Evolutionary conservation across 805 yeast species (phyloP).

Genomic region (Brettanomyces sp.): DNA sequence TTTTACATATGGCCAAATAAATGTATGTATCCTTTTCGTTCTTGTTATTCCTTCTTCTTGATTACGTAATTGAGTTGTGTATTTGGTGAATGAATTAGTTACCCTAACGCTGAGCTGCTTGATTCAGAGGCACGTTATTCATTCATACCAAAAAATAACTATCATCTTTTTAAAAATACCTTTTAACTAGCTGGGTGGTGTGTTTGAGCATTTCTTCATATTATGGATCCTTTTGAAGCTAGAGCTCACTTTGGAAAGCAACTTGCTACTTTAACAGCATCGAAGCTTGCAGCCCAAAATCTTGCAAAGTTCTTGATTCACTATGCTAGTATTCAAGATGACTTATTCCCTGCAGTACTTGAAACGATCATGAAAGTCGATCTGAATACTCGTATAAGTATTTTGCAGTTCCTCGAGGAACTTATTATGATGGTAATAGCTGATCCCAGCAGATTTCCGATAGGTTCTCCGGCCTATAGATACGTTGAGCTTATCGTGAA

Average conservation of each 20-base stretch:
- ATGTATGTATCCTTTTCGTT: too few species aligned
- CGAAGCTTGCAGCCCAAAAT: conserved; percentile 39
- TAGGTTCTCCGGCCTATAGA: conserved; percentile 5
- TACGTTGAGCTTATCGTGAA: conserved; percentile 14
- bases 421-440: conserved; percentile 28
- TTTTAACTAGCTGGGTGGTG: too few species aligned
- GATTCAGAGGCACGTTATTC: too few species aligned
- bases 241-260: conserved; percentile 65
- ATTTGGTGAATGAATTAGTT: too few species aligned
- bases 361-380: conserved; percentile 47
- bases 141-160: too few species aligned
- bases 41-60: too few species aligned
- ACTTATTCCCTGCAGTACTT: conserved; percentile 55
- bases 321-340: conserved; percentile 53
- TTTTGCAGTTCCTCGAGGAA: conserved; percentile 64
- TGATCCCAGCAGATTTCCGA: conserved; percentile 5
- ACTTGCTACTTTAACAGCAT: conserved; percentile 56
- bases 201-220: not conserved
- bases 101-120: too few species aligned
- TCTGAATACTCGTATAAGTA: conserved; percentile 54
- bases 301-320: conserved; percentile 50
- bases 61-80: too few species aligned
- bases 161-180: too few species aligned
- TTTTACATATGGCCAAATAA: too few species aligned
- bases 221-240: conserved; percentile 86